Evolutionary conservation across 345 rosid species (phyloP), one percentile per base, ranked within the genome.

Genomic region (Draba incana): DNA sequence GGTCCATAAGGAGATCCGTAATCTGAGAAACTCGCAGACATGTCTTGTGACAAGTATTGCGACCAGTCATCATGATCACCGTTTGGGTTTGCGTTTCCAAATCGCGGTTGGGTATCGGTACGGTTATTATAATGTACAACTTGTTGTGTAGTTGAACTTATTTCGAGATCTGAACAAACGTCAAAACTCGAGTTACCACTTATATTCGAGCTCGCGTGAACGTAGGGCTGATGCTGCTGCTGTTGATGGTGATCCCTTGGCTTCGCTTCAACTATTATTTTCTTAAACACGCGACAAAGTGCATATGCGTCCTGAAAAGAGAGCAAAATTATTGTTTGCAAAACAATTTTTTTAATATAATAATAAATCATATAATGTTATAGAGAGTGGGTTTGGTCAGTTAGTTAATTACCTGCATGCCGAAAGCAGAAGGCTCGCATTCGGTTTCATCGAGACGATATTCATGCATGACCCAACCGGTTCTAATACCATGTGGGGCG

Each of bases 391-490:
- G 33, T 46, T 43, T 52, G 14, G 25, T 48, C 16, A 39, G 28
- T n/a, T 10, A 41, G 12, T 58, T 10, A 37, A 20, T 20, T 0
- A 93, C 98, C 96, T 87, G 97, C 68, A 93, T 76, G 46, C 95
- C 97, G 1, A 80, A 42, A 41, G 81, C 76, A 43, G 61, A 60
- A 27, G 68, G 71, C 14, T 87, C 90, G 56, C 97, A 94, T 64
- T 94, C 97, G 24, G 90, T 63, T 64, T 94, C 97, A 0, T 94
- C 95, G 0, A 94, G 96, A 39, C 96, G 95, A 67, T 94, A 94
- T 68, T 94, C 99, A 44, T 94, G 99, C 99, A 90, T 94, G 67
- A 94, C 96, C 99, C 99, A 94, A 63, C 68, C 92, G 0, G 97
- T 88, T 43, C 99, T 81, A 41, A 84, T 66, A n/a, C 99, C 99